Percentiles rank a stretch among this genome's conserved stretches.
phyloP scores from a whole-genome alignment of 768 basidiomycete species.

The Amyloporia xantha region DNA sequence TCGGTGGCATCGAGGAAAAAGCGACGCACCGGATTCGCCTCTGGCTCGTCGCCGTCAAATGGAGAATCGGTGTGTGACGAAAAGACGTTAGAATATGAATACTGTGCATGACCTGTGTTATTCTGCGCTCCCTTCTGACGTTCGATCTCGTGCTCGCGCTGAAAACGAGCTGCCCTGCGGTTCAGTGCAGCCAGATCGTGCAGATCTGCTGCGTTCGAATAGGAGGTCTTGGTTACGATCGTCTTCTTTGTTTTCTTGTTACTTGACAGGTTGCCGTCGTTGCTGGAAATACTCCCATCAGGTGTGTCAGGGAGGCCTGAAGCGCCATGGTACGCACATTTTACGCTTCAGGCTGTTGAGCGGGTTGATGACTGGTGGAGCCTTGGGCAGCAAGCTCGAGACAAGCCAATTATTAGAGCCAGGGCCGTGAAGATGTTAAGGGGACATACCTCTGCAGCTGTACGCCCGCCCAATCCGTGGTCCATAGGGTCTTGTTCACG shows the following conservation, averaged over 20 bases:
- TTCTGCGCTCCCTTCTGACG: conserved; percentile 47
- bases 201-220: conserved; percentile 35
- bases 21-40: conserved; percentile 59
- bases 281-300: conserved; percentile 20
- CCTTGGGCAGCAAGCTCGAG: conserved; percentile 54
- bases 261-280: conserved; percentile 30
- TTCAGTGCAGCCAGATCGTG: conserved; percentile 66
- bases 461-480: conserved; percentile 89
- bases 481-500: conserved; percentile 75
- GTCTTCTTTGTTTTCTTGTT: conserved; percentile 59
- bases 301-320: background rate
- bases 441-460: conserved; percentile 74
- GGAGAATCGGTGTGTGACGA: conserved; percentile 33
- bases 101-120: conserved; percentile 13
- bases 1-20: conserved; percentile 32
- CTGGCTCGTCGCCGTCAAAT: conserved; percentile 53
- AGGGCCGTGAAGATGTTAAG: background rate
- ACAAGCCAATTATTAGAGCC: background rate
- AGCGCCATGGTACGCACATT: too few relatives aligned
- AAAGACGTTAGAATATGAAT: conserved; percentile 28
- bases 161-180: conserved; percentile 82
- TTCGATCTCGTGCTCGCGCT: conserved; percentile 84
- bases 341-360: conserved; percentile 63
- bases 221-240: conserved; percentile 25
- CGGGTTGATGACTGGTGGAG: conserved; percentile 31